Evolutionary conservation across 2,329 filamentous ascomycete genomes (phyloP).

Genomic region (Microcyclospora tardicrescens): DNA sequence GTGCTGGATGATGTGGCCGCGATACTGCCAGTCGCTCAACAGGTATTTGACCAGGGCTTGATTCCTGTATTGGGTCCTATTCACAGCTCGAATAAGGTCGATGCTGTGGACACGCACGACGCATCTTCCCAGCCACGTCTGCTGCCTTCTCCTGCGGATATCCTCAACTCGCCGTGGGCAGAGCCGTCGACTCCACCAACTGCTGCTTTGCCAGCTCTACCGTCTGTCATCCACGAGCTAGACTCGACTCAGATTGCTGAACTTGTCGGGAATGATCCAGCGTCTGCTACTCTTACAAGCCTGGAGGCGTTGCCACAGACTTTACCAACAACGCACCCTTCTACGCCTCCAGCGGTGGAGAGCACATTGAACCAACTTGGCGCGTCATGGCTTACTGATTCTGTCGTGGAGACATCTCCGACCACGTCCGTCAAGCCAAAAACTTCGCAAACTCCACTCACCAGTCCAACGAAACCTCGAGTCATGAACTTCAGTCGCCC

Average conservation of each 20-base stretch:
- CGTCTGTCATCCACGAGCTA: neutral
- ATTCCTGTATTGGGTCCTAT: too few species aligned
- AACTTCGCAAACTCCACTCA: neutral
- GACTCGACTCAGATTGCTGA: neutral
- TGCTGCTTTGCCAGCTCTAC: neutral
- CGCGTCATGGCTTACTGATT: neutral
- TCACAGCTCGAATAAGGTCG: too few species aligned
- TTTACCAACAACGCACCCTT: neutral
- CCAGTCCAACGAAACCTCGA: neutral
- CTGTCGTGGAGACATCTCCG: neutral
- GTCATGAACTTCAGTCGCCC: neutral
- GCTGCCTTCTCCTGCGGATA: neutral
- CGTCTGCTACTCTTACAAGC: neutral
- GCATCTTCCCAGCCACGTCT: neutral
- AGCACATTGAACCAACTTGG: neutral
- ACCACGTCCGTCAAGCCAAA: neutral
- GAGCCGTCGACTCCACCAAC: neutral
- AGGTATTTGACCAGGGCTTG: too few species aligned
- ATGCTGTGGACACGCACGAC: neutral
- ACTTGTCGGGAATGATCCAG: neutral
- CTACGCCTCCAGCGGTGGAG: neutral
- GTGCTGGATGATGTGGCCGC: too few species aligned
- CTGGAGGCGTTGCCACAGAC: neutral
- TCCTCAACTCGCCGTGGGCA: neutral
- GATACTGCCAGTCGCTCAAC: too few species aligned